Evolutionary conservation across 2,329 filamentous ascomycete species (phyloP).

Genomic region (Hymenoscyphus occultus): DNA sequence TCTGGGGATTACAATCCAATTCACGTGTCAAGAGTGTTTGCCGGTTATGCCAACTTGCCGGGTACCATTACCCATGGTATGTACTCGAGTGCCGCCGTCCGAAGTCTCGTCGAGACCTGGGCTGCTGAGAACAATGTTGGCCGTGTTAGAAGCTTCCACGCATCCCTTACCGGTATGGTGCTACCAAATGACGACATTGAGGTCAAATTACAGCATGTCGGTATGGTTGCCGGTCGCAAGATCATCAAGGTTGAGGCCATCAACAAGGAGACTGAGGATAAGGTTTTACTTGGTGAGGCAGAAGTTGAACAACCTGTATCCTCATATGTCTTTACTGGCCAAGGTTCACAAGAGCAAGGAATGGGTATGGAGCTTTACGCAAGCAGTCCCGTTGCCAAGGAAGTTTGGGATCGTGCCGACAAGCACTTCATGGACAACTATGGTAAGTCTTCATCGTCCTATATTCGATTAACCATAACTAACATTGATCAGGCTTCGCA

Average conservation of each 20-base stretch:
- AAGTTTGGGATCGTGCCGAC: conserved; percentile 97
- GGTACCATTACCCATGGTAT: conserved; percentile 99
- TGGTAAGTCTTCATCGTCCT: conserved; percentile 55
- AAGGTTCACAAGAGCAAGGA: conserved; percentile 97
- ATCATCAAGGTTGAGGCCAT: conserved; percentile 98
- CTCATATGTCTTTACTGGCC: conserved; percentile 95
- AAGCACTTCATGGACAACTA: conserved; percentile 99
- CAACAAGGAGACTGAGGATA: conserved; percentile 95
- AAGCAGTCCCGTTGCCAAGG: conserved; percentile 89
- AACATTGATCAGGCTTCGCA: conserved; percentile 65
- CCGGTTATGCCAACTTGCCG: conserved; percentile 89
- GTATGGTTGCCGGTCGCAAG: conserved; percentile 97
- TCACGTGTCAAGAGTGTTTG: conserved; percentile 95
- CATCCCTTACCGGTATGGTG: conserved; percentile 97
- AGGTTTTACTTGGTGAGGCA: conserved; percentile 90
- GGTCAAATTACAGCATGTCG: conserved; percentile 92
- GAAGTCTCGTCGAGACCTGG: conserved; percentile 97
- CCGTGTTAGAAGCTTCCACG: conserved; percentile 95
- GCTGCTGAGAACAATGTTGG: conserved; percentile 98
- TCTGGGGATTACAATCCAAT: conserved; percentile 99
- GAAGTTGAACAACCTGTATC: conserved; percentile 97
- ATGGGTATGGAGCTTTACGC: conserved; percentile 99
- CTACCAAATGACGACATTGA: conserved; percentile 93
- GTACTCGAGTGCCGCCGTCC: conserved; percentile 96
- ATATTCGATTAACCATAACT: conserved; percentile 23